Percentiles rank a stretch among this genome's conserved stretches.
Evolutionary conservation across 1,284 basidiomycete genomes (phyloP).

Genomic region (Marasmius fiardii): DNA sequence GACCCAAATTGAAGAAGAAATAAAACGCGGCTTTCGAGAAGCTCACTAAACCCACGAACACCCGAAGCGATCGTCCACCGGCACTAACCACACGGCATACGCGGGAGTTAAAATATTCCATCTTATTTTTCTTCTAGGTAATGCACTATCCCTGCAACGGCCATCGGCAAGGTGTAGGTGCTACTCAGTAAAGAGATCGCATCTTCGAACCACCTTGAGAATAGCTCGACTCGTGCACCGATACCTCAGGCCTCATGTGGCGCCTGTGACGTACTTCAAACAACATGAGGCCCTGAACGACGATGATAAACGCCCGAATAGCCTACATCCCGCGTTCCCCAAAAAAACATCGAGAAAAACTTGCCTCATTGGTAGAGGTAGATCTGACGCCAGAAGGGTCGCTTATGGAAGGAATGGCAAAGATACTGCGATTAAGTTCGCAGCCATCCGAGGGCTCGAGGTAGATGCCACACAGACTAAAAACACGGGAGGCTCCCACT

Average conservation of each 20-base stretch:
- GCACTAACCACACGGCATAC: constrained; percentile 74
- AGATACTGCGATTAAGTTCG: constrained; percentile 64
- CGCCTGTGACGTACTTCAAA: constrained; percentile 64
- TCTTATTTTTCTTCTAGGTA: constrained; percentile 68
- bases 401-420: constrained; percentile 53
- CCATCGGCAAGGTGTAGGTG: too few species aligned
- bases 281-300: constrained; percentile 49
- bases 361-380: constrained; percentile 71
- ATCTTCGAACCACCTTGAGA: constrained; percentile 34
- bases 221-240: constrained; percentile 71
- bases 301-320: constrained; percentile 68
- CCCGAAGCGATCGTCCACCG: constrained; percentile 52
- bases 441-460: constrained; percentile 60
- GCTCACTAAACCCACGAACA: constrained; percentile 60
- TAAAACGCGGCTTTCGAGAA: constrained; percentile 61
- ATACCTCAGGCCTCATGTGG: constrained; percentile 74
- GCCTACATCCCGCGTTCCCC: constrained; percentile 69
- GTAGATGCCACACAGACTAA: constrained; percentile 61
- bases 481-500: too few species aligned
- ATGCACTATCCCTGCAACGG: constrained; percentile 59
- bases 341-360: constrained; percentile 60
- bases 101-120: constrained; percentile 60
- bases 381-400: constrained; percentile 42
- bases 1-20: constrained; percentile 68
- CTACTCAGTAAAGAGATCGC: too few species aligned